A percentile compares a stretch with the other conserved stretches of the same genome.
These are phyloP conservation scores for Talaromyces sp. DNA, from an alignment of 2,329 filamentous ascomycete genomes.

Conservation along the genomic window DNA sequence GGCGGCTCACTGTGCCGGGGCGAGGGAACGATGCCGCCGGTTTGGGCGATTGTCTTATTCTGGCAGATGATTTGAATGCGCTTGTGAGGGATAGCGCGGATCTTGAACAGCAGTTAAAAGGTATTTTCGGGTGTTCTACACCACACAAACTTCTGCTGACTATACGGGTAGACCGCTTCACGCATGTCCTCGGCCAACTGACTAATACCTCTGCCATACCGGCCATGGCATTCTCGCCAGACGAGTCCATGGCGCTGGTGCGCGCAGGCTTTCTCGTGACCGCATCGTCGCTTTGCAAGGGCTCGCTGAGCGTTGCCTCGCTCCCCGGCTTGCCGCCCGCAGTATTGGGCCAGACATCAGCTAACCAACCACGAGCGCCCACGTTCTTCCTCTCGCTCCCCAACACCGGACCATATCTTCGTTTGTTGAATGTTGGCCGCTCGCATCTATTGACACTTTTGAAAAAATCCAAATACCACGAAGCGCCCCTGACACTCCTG, in stretches of 20 bases:
- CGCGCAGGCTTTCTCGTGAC: slow-evolving; percentile 52
- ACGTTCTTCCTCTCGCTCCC: slow-evolving; percentile 52
- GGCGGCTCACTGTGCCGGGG: slow-evolving; percentile 52
- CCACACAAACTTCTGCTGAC: background rate
- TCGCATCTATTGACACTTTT: slow-evolving; percentile 51
- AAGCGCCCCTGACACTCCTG: slow-evolving; percentile 50
- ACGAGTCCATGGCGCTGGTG: slow-evolving; percentile 46
- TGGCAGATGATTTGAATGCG: slow-evolving; percentile 48
- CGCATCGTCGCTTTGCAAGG: slow-evolving; percentile 35
- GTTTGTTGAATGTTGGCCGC: slow-evolving; percentile 51
- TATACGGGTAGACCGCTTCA: slow-evolving; percentile 44
- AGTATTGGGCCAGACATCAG: slow-evolving; percentile 6
- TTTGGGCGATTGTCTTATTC: slow-evolving; percentile 54
- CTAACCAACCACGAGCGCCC: slow-evolving; percentile 18
- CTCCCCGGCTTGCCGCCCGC: slow-evolving; percentile 24
- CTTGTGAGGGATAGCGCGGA: slow-evolving; percentile 30
- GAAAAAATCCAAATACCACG: slow-evolving; percentile 46
- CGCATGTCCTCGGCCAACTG: slow-evolving; percentile 41
- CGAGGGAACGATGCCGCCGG: slow-evolving; percentile 52
- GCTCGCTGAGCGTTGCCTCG: slow-evolving; percentile 39
- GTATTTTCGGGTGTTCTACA: slow-evolving; percentile 15
- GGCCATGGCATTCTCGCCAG: slow-evolving; percentile 38
- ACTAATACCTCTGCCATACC: slow-evolving; percentile 44
- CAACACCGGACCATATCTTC: slow-evolving; percentile 55
- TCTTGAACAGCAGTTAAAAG: slow-evolving; percentile 31